phyloP scores from a whole-genome alignment of 2,329 filamentous ascomycete genomes.

The Pyricularia sp. region DNA sequence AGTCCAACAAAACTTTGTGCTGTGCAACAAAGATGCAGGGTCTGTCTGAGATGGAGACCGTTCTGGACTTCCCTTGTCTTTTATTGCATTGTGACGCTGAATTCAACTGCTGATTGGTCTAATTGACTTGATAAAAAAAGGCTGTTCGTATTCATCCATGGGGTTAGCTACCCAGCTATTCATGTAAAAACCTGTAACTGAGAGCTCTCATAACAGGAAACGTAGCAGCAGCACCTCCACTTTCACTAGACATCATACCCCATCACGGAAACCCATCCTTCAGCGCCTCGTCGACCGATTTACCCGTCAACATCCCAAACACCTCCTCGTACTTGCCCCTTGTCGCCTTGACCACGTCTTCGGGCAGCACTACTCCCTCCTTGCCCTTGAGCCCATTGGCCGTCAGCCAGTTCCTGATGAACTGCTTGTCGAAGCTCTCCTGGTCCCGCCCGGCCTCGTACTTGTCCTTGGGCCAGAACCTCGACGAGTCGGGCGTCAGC shows the following conservation, averaged over 20 bases:
- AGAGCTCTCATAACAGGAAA: neutral
- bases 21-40: neutral
- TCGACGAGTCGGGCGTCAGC: conserved; percentile 63
- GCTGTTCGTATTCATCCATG: too few species aligned
- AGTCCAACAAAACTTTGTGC: neutral
- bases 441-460: conserved; percentile 69
- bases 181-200: neutral
- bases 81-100: too few species aligned
- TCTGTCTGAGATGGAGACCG: too few species aligned
- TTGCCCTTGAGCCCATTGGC: conserved; percentile 65
- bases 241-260: neutral
- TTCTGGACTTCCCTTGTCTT: too few species aligned
- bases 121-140: too few species aligned
- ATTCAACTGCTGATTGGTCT: too few species aligned
- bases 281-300: conserved; percentile 28
- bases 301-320: conserved; percentile 58
- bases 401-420: conserved; percentile 73
- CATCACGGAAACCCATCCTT: conserved; percentile 9
- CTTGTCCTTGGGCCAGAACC: conserved; percentile 73
- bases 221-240: neutral
- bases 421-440: conserved; percentile 84
- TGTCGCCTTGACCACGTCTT: conserved; percentile 61
- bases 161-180: too few species aligned
- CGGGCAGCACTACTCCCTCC: conserved; percentile 61
- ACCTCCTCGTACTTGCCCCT: conserved; percentile 67